These are phyloP conservation scores for Epichloe elymi DNA, from an alignment of 2,329 filamentous ascomycete genomes.

Conservation along the genomic window DNA sequence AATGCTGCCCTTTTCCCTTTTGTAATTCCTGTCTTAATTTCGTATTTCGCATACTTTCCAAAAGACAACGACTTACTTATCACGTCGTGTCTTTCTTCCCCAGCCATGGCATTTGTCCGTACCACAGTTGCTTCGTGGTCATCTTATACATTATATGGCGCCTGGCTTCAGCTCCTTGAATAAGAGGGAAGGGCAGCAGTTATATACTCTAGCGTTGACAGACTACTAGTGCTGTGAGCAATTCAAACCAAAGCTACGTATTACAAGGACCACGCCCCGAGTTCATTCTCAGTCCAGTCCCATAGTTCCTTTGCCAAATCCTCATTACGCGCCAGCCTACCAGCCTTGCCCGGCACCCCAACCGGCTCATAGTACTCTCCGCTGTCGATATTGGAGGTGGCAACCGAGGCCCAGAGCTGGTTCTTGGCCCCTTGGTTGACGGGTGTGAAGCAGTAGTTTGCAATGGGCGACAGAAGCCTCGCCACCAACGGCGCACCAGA, in stretches of 20 bases:
- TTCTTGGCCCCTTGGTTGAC: conserved; percentile 23
- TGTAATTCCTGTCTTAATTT: too few relatives aligned
- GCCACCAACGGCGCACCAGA: conserved; percentile 4
- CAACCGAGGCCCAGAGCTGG: conserved; percentile 30
- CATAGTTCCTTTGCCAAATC: conserved; percentile 18
- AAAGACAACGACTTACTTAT: too few relatives aligned
- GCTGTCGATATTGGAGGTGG: conserved; percentile 16
- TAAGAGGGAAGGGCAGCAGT: too few relatives aligned
- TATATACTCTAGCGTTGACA: too few relatives aligned
- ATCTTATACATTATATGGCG: neutral
- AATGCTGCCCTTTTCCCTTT: too few relatives aligned
- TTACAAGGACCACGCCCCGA: conserved; percentile 7
- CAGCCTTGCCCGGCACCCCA: conserved; percentile 13
- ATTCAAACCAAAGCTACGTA: neutral
- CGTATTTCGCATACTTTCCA: too few relatives aligned
- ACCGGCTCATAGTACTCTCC: conserved; percentile 22
- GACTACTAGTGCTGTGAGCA: too few relatives aligned
- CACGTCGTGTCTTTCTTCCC: neutral
- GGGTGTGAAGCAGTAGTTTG: conserved; percentile 10
- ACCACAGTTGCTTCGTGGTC: neutral
- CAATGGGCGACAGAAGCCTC: conserved; percentile 7
- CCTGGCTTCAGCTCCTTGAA: neutral
- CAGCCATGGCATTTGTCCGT: neutral
- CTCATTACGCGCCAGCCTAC: conserved; percentile 12
- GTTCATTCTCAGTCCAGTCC: conserved; percentile 23